phyloP scores from a whole-genome alignment of 208 protist genomes.

The Leishmania amazonensis region DNA sequence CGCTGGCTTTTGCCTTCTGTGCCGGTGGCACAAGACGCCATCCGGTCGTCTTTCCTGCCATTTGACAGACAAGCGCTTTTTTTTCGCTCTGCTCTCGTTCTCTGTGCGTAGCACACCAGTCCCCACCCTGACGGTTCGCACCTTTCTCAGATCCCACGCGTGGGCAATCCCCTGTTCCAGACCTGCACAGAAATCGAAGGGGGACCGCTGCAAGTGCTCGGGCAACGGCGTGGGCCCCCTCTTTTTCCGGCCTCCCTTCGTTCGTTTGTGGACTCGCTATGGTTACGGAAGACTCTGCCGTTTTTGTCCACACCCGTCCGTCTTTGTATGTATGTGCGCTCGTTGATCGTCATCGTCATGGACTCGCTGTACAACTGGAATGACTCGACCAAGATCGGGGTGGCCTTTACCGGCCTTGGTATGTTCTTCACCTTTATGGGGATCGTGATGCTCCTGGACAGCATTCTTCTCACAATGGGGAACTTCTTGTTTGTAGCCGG shows the following conservation, averaged over 20 bases:
- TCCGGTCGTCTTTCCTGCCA: neutral
- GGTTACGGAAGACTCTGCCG: neutral
- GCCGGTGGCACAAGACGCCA: neutral
- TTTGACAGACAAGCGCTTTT: neutral
- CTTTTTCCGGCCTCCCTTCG: neutral
- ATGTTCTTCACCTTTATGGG: conserved; percentile 84
- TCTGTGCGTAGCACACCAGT: neutral
- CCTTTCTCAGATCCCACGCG: neutral
- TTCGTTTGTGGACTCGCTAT: neutral
- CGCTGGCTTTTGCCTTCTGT: neutral
- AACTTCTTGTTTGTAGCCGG: conserved; percentile 90
- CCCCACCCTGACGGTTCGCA: neutral
- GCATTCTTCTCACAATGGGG: conserved; percentile 88
- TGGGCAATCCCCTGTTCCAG: neutral
- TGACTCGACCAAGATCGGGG: conserved; percentile 90
- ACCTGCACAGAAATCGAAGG: neutral
- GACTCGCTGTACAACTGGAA: conserved; percentile 90
- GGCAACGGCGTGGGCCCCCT: neutral
- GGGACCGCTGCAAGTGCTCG: neutral
- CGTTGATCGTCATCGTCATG: conserved; percentile 33
- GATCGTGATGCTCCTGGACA: conserved; percentile 82
- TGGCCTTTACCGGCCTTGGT: conserved; percentile 81
- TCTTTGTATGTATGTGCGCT: neutral
- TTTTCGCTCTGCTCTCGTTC: neutral
- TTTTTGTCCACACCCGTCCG: too few relatives aligned